Conservation (phyloP, 2,329 filamentous ascomycete species). For the Ascochyta viciae-villosae region DNA sequence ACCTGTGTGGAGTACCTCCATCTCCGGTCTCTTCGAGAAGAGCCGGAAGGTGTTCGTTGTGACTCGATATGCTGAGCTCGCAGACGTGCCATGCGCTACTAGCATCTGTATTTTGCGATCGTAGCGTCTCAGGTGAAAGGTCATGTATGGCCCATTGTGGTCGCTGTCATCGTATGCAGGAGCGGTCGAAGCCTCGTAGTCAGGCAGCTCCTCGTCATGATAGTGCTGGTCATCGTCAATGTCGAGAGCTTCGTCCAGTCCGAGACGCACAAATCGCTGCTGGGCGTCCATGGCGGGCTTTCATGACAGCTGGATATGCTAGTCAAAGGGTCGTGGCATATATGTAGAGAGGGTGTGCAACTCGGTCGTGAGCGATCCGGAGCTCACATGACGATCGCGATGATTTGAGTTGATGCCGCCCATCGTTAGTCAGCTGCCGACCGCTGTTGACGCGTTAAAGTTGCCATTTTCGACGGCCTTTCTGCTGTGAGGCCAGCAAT, state of each 20-base stretch:
- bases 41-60: constrained; percentile 32
- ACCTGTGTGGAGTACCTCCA: constrained; percentile 36
- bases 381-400: constrained; percentile 19
- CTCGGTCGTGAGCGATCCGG: constrained; percentile 5
- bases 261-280: constrained; percentile 21
- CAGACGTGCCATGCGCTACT: constrained; percentile 23
- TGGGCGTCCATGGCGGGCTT: constrained; percentile 24
- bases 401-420: constrained; percentile 5
- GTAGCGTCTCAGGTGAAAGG: constrained; percentile 33
- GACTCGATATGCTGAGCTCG: constrained; percentile 35
- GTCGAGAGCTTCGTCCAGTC: constrained; percentile 20
- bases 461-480: not conserved
- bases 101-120: constrained; percentile 37
- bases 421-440: constrained; percentile 11
- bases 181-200: constrained; percentile 31
- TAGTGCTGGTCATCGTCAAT: constrained; percentile 16
- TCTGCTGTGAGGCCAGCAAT: too few relatives aligned
- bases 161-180: constrained; percentile 35
- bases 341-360: constrained; percentile 13
- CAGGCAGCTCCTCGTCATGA: constrained; percentile 37
- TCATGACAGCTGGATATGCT: constrained; percentile 11
- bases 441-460: constrained; percentile 15
- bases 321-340: constrained; percentile 23
- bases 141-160: constrained; percentile 26
- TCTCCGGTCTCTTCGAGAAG: constrained; percentile 45